Evolutionary conservation across 257 asterid species (phyloP), one percentile per base, ranked within the genome.

Genomic region (Solanum habrochaites): DNA sequence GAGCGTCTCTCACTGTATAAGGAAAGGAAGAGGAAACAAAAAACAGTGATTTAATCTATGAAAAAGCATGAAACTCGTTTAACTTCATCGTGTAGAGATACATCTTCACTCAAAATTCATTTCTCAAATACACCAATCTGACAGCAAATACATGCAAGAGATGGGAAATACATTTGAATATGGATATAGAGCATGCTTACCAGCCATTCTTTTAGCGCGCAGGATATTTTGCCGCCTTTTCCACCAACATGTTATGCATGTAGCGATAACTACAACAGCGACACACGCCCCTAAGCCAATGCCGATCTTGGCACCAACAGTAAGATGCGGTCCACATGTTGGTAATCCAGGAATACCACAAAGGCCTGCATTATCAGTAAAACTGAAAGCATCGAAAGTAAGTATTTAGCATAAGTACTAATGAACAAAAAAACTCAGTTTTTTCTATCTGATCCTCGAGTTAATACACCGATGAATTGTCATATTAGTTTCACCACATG

Each of bases 291-390:
- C 98, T 8, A 97, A 83, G 47, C 91, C 99, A 35, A 97, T 85
- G 73, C 98, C 98, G 11, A 93, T 77, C 92, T 91, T 97, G 60
- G 95, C 98, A 71, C 98, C 98, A 70, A 90, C 66, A 20, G 98
- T 90, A 72, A 97, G 96, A 89, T 94, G 99, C n/a, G 94, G 89
- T 83, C 97, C 98, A 43, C 99, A 97, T 66, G 95, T 52, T 84
- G 89, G 93, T 78, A 97, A 87, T 82, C 99, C 99, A 6, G 98
- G 98, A 89, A 97, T 94, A 86, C 99, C 99, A n/a, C 99, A 97
- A 13, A 97, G 97, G 78, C 99, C 98, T 35, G 96, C 90, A 91
- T 97, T 97, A 88, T 96, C 99, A 5, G 99, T 97, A 87, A 97
- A 97, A 91, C 99, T 97, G 94, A 93, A 92, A 37, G 82, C 64